Conservation (phyloP, 768 basidiomycete species). For the Lactifluus volemus region DNA sequence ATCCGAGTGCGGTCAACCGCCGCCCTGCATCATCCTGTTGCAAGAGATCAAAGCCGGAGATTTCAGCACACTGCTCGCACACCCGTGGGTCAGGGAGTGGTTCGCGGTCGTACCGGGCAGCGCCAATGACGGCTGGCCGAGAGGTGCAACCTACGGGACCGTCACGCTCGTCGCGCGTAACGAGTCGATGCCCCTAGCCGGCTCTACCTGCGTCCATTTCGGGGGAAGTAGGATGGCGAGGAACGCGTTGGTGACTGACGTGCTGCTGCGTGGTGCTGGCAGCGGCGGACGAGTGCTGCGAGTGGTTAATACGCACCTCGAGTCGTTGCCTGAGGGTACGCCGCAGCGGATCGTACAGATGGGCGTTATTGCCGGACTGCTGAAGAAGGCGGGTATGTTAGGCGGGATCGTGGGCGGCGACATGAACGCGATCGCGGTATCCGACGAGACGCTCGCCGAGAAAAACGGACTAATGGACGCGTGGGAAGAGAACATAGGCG, state of each 20-base stretch:
- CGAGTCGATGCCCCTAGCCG: slow-evolving; percentile 34
- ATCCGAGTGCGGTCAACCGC: slow-evolving; percentile 34
- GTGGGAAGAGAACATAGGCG: slow-evolving; percentile 34
- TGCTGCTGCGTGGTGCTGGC: slow-evolving; percentile 29
- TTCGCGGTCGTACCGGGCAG: slow-evolving; percentile 52
- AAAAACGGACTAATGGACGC: slow-evolving; percentile 49
- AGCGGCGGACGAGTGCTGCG: slow-evolving; percentile 33
- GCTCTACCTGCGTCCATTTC: slow-evolving; percentile 45
- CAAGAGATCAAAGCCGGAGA: slow-evolving; percentile 52
- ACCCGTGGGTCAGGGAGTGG: slow-evolving; percentile 54
- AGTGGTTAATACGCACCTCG: slow-evolving; percentile 67
- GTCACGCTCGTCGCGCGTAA: slow-evolving; percentile 59
- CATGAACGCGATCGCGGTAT: slow-evolving; percentile 54
- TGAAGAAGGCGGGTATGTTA: slow-evolving; percentile 38
- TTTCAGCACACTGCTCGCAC: slow-evolving; percentile 40
- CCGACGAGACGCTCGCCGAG: slow-evolving; percentile 36
- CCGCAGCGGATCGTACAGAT: slow-evolving; percentile 40
- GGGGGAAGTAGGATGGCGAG: slow-evolving; percentile 42
- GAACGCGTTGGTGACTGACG: slow-evolving; percentile 49
- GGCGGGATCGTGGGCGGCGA: slow-evolving; percentile 64
- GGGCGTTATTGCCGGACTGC: slow-evolving; percentile 38
- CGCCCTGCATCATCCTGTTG: slow-evolving; percentile 55
- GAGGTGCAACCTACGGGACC: slow-evolving; percentile 45
- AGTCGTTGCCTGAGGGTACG: slow-evolving; percentile 45
- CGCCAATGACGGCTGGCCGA: slow-evolving; percentile 44